Base-by-base conservation (phyloP, 305 asterid species). In the Lippia alba region DNA sequence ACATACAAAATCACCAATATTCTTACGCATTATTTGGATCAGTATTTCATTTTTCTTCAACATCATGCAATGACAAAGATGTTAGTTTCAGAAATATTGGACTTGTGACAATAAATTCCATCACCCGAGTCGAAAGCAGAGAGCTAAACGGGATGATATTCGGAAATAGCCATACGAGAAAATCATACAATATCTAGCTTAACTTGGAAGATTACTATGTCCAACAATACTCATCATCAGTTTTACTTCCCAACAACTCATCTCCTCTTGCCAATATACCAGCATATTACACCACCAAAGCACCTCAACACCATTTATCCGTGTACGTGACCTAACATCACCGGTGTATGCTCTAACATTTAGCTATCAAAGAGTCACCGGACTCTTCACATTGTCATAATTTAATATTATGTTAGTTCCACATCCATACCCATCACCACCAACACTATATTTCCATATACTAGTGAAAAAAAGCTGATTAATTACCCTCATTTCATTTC, bases 381-480 rank as follows among this genome's bases (percentile, higher is more conserved):
- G 30, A 24, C 30, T 24, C 30, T 24, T 24, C 30, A 24, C 30
- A 24, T 24, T 24, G 30, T 24, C 3, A 24, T 24, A 24, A 24
- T 24, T 24, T 24, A 24, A 24, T 24, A 3, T 3, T 24, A 24
- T 24, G 30, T 24, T 24, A 24, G 30, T 24, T 24, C 64, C 57
- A 20, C 53, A 60, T 33, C 53, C 20, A 12, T 11, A 45, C 30
- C 45, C 48, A 18, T 49, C 61, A 48, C 32, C 51, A 41, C 12
- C 50, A 64, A 30, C 60, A 30, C 63, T 48, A 58, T 18, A 56
- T n/a, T 69, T 33, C 8, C 41, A 17, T 14, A 57, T 12, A 58
- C 50, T 6, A 16, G 15, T 58, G 60, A 16, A 66, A 67, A 67
- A 60, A 14, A 12, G 9, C 40, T 55, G 5, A 41, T 44, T 18